phyloP scores from a whole-genome alignment of 2,329 filamentous ascomycete species.

The Plenodomus tracheiphilus region DNA sequence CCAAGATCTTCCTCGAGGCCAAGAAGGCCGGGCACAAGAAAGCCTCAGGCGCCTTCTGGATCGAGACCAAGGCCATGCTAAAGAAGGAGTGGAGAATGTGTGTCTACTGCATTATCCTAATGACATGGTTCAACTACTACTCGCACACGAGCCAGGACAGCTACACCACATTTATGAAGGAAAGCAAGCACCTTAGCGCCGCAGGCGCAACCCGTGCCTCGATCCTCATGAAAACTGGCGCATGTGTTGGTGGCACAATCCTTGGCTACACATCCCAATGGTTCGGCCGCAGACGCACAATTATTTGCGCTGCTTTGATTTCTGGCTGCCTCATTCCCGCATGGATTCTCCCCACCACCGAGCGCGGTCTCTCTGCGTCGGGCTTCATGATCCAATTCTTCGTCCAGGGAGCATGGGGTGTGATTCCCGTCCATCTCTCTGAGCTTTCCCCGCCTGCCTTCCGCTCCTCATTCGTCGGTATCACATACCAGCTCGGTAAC shows the following conservation, averaged over 20 bases:
- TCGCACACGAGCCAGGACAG: constrained; percentile 80
- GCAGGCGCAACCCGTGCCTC: constrained; percentile 68
- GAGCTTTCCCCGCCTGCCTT: constrained; percentile 72
- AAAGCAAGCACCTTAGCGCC: constrained; percentile 70
- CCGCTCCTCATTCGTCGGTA: constrained; percentile 70
- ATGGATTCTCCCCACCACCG: constrained; percentile 68
- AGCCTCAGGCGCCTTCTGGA: constrained; percentile 62
- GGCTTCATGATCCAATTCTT: constrained; percentile 70
- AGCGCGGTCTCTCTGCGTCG: constrained; percentile 62
- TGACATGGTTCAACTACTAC: constrained; percentile 69
- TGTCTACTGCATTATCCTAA: constrained; percentile 75
- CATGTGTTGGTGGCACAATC: constrained; percentile 72
- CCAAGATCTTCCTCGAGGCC: constrained; percentile 72
- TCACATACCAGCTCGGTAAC: constrained; percentile 75
- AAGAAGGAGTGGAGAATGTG: constrained; percentile 74
- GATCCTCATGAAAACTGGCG: constrained; percentile 80
- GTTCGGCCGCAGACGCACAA: constrained; percentile 71
- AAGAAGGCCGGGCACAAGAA: constrained; percentile 62
- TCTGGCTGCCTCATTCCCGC: constrained; percentile 68
- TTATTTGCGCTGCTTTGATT: constrained; percentile 63
- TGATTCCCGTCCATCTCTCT: constrained; percentile 69
- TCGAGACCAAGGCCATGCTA: constrained; percentile 70
- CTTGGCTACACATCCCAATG: constrained; percentile 77
- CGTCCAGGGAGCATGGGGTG: constrained; percentile 50
- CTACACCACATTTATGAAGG: constrained; percentile 79